A percentile compares a stretch with the other conserved stretches of the same genome.
phyloP scores from a whole-genome alignment of 2,329 filamentous ascomycete genomes.

The Knufia fluminis region DNA sequence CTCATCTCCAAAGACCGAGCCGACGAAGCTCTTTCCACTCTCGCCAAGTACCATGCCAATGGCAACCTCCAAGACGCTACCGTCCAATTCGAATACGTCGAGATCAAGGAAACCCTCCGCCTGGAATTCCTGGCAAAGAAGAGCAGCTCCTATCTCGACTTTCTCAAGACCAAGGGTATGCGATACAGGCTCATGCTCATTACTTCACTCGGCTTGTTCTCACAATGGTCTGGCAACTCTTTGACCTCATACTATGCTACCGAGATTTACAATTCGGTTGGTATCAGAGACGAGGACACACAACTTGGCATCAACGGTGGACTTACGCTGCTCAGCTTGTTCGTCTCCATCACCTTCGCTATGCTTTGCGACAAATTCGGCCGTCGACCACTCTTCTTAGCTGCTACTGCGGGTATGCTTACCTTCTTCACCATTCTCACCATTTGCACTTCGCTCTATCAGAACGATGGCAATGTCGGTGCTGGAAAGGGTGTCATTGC shows the following conservation, averaged over 20 bases:
- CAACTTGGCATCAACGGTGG: conserved; percentile 24
- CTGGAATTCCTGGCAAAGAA: conserved; percentile 45
- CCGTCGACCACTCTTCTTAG: conserved; percentile 49
- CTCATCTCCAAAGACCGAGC: conserved; percentile 32
- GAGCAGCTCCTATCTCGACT: conserved; percentile 48
- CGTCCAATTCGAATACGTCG: conserved; percentile 57
- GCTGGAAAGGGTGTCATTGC: conserved; percentile 25
- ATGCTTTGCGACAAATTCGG: conserved; percentile 48
- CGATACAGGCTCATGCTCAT: conserved; percentile 46
- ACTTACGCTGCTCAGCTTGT: conserved; percentile 11
- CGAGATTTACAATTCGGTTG: conserved; percentile 39
- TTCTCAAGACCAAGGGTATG: conserved; percentile 51
- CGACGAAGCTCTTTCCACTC: conserved; percentile 24
- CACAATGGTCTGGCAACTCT: conserved; percentile 48
- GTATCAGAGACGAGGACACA: conserved; percentile 44
- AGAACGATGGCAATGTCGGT: background rate
- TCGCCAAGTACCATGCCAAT: conserved; percentile 33
- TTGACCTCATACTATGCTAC: conserved; percentile 32
- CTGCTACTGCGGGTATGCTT: conserved; percentile 29
- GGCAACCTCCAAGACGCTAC: conserved; percentile 34
- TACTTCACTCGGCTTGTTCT: conserved; percentile 45
- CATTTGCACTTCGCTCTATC: conserved; percentile 4
- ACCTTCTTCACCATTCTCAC: conserved; percentile 13
- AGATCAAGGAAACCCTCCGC: conserved; percentile 56
- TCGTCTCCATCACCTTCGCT: conserved; percentile 27